Evolutionary conservation across 106 monocot species (phyloP).

Genomic region (Chionographis japonica): DNA sequence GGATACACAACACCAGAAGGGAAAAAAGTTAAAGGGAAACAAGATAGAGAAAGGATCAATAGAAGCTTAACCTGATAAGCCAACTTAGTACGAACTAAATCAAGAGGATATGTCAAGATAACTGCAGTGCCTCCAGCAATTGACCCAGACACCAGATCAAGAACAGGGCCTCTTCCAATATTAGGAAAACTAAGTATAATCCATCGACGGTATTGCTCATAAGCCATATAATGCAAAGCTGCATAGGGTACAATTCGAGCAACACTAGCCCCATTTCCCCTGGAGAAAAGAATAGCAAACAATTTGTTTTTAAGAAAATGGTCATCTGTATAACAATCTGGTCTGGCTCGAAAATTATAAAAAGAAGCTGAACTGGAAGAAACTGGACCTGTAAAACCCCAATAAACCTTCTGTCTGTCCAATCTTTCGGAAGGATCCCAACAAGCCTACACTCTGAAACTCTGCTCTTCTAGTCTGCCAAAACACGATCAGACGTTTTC

Average conservation of each 20-base stretch:
- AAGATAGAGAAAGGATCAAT: background rate
- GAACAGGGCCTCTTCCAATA: slow-evolving; percentile 59
- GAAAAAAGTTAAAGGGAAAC: background rate
- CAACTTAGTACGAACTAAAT: slow-evolving; percentile 87
- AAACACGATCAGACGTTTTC: background rate
- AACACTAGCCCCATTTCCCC: slow-evolving; percentile 94
- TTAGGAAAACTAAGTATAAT: slow-evolving; percentile 53
- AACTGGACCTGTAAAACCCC: slow-evolving; percentile 75
- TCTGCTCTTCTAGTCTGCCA: slow-evolving; percentile 86
- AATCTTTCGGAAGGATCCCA: slow-evolving; percentile 75
- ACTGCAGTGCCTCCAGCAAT: slow-evolving; percentile 91
- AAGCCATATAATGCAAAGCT: slow-evolving; percentile 94
- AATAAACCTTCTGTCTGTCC: slow-evolving; percentile 63
- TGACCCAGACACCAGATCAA: slow-evolving; percentile 77
- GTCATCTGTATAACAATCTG: background rate
- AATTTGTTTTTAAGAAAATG: background rate
- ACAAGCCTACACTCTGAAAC: slow-evolving; percentile 61
- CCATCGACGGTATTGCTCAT: slow-evolving; percentile 88
- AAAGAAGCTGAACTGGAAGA: slow-evolving; percentile 1
- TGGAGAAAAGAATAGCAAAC: slow-evolving; percentile 16
- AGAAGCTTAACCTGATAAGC: slow-evolving; percentile 76
- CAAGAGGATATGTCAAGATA: slow-evolving; percentile 86
- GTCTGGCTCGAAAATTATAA: background rate
- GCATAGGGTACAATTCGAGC: slow-evolving; percentile 95
- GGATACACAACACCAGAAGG: background rate